Base-by-base conservation (phyloP, 2,329 filamentous ascomycete genomes). In the Shiraia bambusicola region DNA sequence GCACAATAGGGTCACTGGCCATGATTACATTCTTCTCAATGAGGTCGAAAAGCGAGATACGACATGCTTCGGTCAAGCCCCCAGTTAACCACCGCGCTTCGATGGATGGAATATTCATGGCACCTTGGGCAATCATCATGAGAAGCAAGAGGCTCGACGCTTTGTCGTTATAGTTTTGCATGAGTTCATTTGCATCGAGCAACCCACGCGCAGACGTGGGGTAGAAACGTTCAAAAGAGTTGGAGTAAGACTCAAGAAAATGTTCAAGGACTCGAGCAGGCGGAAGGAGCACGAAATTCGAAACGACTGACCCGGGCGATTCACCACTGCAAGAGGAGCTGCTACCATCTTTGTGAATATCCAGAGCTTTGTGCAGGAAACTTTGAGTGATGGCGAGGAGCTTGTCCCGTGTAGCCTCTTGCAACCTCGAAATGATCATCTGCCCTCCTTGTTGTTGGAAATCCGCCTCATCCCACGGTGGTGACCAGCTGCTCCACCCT, bases 111-210 rank as follows among this genome's bases (percentile, higher is more conserved):
- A 85, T 80, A n/a, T 78, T 76, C 42, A 82, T 80, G 8, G 84
- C 83, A 12, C 84, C 84, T 54, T 86, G 82, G 1, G 84, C 83
- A 40, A 87, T 84, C 83, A 87, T 87, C 61, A 87, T 76, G 15
- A 87, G 71, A 1, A 87, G 76, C 10, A 87, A 70, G 22, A 87
- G 66, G 27, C 81, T 84, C 0, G 83, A 81, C 1, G 82, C 80
- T 50, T 82, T 79, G 54, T 83, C 83, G 55, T 83, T 82, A 51
- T 72, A 73, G 37, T 70, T 74, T 40, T 80, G 74, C 60, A 87
- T 76, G 66, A 87, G 75, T 59, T 83, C 80, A 50, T 87, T 87
- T 6, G 82, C 77, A 52, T 87, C 83, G 15, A 87, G 70, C 12
- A 76, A 73, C 4, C 81, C 80, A 3, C 77, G 74, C 1, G 78